Conservation (phyloP, 768 basidiomycete species). For the Boletus coccyginus region DNA sequence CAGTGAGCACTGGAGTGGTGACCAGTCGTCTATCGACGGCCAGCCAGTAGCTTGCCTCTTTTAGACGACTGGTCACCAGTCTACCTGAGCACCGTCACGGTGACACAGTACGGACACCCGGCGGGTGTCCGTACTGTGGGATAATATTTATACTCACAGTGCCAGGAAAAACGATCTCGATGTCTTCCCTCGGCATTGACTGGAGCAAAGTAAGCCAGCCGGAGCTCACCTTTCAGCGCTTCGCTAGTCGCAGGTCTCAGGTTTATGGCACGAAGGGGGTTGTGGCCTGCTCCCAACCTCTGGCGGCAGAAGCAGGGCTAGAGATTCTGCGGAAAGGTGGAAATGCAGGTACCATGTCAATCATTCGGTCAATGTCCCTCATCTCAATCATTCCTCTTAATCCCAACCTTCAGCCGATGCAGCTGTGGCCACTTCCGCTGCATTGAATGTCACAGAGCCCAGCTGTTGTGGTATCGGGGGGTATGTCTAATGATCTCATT, state of each 20-base stretch:
- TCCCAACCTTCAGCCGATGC: conserved; percentile 64
- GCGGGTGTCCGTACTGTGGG: conserved; percentile 6
- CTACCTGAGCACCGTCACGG: not conserved
- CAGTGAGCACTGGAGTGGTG: no score
- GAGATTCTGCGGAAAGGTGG: conserved; percentile 92
- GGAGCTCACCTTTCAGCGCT: conserved; percentile 62
- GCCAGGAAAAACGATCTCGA: not conserved
- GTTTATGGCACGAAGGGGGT: conserved; percentile 86
- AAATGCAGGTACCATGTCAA: conserved; percentile 76
- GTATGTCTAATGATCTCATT: conserved; percentile 37
- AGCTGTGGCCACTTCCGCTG: conserved; percentile 90
- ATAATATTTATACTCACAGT: not conserved
- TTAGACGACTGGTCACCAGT: no score
- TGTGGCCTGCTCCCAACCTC: conserved; percentile 86
- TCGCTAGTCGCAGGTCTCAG: conserved; percentile 82
- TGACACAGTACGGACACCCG: not conserved
- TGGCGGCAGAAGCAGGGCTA: conserved; percentile 87
- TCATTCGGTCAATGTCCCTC: not conserved
- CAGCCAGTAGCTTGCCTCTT: no score
- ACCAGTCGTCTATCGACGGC: no score
- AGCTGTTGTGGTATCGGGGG: conserved; percentile 92
- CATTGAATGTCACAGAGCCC: conserved; percentile 89
- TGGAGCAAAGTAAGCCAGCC: conserved; percentile 67
- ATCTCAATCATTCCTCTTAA: not conserved
- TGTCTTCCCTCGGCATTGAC: conserved; percentile 40